These are phyloP conservation scores for Eimeria acervulina DNA, from an alignment of 169 alveolate genomes.

Conservation along the genomic window DNA sequence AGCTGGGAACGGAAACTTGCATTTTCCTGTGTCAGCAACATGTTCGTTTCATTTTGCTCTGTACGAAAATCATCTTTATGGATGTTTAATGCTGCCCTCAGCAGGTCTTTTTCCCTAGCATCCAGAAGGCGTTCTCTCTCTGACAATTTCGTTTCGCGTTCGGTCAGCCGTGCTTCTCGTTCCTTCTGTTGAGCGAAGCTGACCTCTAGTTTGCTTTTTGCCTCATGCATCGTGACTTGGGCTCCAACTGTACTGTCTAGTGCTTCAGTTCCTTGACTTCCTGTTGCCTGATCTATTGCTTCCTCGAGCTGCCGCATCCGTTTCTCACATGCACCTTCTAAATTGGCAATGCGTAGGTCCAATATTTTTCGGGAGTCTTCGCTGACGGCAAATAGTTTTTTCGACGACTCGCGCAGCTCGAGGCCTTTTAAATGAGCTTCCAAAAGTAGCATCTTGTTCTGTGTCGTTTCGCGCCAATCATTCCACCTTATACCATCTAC, in stretches of 20 bases:
- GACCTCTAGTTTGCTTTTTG: neutral
- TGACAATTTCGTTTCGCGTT: conserved; percentile 6
- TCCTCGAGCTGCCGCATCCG: conserved; percentile 48
- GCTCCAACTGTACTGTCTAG: neutral
- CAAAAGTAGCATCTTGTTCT: neutral
- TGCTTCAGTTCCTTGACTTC: neutral
- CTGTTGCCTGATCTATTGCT: conserved; percentile 47
- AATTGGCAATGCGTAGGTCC: conserved; percentile 47
- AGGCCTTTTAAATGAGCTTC: conserved; percentile 59
- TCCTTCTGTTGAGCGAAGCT: conserved; percentile 17
- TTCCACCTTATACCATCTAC: neutral
- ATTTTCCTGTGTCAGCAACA: conserved; percentile 1
- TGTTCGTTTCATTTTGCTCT: conserved; percentile 8
- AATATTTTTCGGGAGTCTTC: neutral
- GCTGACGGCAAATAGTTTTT: conserved; percentile 14
- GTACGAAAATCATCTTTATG: neutral
- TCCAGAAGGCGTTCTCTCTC: conserved; percentile 44
- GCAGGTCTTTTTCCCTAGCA: neutral
- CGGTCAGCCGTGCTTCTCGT: conserved; percentile 11
- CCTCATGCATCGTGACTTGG: neutral
- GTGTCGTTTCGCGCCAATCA: conserved; percentile 28
- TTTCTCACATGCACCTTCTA: conserved; percentile 7
- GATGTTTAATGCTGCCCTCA: neutral
- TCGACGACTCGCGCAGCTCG: conserved; percentile 54
- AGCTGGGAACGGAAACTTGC: conserved; percentile 48